phyloP scores from a whole-genome alignment of 2,329 filamentous ascomycete species.

The Penicillium sclerotigenum region DNA sequence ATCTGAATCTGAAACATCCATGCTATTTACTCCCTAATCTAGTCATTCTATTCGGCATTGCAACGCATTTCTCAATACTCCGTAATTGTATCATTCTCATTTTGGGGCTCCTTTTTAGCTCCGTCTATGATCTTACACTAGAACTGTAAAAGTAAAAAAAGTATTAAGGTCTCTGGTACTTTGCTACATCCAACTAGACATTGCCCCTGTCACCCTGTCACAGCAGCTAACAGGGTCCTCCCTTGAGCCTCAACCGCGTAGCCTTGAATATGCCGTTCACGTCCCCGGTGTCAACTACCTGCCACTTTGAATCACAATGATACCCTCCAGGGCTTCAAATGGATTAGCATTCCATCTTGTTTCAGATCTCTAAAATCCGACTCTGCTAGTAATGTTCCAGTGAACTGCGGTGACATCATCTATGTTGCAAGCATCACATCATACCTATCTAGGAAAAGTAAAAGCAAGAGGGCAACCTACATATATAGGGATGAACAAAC shows the following conservation, averaged over 20 bases:
- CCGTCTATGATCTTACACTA: background rate
- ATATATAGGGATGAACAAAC: background rate
- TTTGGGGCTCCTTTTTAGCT: background rate
- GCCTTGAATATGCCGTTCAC: background rate
- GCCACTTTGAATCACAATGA: background rate
- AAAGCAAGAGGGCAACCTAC: background rate
- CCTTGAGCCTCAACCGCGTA: background rate
- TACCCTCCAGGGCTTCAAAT: background rate
- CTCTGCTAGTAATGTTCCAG: slow-evolving; percentile 1
- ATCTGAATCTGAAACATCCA: slow-evolving; percentile 4
- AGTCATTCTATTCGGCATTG: background rate
- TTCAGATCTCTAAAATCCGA: background rate
- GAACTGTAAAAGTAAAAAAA: background rate
- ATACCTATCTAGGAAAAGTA: background rate
- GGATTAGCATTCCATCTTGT: background rate
- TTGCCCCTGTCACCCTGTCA: background rate
- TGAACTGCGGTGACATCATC: slow-evolving; percentile 7
- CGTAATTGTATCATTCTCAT: background rate
- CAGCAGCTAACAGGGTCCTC: background rate
- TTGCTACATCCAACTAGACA: background rate
- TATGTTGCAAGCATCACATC: slow-evolving; percentile 6
- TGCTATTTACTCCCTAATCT: background rate
- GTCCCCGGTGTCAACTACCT: background rate
- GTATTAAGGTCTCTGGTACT: background rate
- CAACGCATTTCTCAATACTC: background rate